Evolutionary conservation across 805 yeast species (phyloP), one percentile per base, ranked within the genome.

Genomic region (Teunomyces pallodes): DNA sequence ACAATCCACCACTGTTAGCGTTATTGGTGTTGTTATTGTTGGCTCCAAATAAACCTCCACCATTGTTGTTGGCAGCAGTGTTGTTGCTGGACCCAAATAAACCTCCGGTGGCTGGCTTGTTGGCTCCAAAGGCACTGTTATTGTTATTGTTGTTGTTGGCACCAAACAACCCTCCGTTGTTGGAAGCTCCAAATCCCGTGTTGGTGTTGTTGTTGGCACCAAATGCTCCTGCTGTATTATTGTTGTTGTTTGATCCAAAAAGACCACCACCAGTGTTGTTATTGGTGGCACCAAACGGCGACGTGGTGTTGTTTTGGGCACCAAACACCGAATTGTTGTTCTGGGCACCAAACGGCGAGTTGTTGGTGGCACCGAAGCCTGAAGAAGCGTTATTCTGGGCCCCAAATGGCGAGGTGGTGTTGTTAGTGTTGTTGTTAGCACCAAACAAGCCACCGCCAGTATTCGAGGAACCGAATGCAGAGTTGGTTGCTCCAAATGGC

Each of bases 401-500:
- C 1, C 70, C 70, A 54, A 65, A 65, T 16, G 64, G 61, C 2
- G 54, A 60, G 12, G 54, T 50, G 12, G 53, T 29, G 53, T 45
- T 50, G 10, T 54, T 53, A n/a, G 61, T 46, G 14, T 39, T 38
- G 27, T 30, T 56, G 45, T 66, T 68, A 31, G 64, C 59, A 32
- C 81, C 81, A 57, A 79, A 79, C 31, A 69, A 59, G 3, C 75
- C 72, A 45, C 55, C 56, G 2, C 50, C 30, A 17, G 45, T 47
- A 43, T 51, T 54, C 41, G 38, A 28, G 9, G 43, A 46, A 5
- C 57, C 58, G 39, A 53, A 52, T 9, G 56, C 56, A 20, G 54
- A 49, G 14, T 45, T 46, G 57, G 55, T 57, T 14, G 36, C 30
- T 32, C 52, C 54, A 6, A 32, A 32, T 16, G 35, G 35, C 35